Evolutionary conservation across 2,329 filamentous ascomycete species (phyloP).

Genomic region (Geosmithia putterillii): DNA sequence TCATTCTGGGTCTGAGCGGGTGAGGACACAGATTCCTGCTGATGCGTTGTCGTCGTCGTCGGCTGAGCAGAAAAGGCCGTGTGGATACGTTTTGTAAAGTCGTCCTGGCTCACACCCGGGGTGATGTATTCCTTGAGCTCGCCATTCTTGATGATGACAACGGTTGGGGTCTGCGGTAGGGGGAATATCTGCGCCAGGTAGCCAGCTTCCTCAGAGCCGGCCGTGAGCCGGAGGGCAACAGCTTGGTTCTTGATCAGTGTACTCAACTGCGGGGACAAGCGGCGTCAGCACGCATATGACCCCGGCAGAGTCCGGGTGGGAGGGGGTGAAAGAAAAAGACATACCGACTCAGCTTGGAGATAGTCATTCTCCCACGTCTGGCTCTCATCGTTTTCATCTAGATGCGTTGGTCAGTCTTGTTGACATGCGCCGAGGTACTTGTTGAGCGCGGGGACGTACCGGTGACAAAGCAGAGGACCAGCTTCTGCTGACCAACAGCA

Average conservation of each 20-base stretch:
- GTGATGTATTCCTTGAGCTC: constrained; percentile 67
- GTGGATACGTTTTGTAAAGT: constrained; percentile 42
- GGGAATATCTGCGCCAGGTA: constrained; percentile 77
- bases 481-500: constrained; percentile 63
- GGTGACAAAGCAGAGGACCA: constrained; percentile 75
- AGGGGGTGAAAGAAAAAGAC: constrained; percentile 7
- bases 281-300: neutral
- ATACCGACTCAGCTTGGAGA: constrained; percentile 42
- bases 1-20: neutral
- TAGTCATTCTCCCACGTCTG: constrained; percentile 61
- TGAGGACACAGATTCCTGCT: constrained; percentile 5
- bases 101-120: constrained; percentile 48
- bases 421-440: neutral
- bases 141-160: constrained; percentile 71
- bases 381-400: constrained; percentile 61
- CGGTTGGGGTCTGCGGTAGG: constrained; percentile 61
- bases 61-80: constrained; percentile 16
- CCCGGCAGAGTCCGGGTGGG: too few relatives aligned
- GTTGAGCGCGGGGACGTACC: constrained; percentile 34
- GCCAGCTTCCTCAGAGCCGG: constrained; percentile 67
- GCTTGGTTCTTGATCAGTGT: constrained; percentile 47
- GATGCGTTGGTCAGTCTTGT: constrained; percentile 6
- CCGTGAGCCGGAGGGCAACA: constrained; percentile 56
- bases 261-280: constrained; percentile 31
- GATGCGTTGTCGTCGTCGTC: constrained; percentile 3